phyloP scores from a whole-genome alignment of 2,329 filamentous ascomycete species.

The Xylaria sp. region DNA sequence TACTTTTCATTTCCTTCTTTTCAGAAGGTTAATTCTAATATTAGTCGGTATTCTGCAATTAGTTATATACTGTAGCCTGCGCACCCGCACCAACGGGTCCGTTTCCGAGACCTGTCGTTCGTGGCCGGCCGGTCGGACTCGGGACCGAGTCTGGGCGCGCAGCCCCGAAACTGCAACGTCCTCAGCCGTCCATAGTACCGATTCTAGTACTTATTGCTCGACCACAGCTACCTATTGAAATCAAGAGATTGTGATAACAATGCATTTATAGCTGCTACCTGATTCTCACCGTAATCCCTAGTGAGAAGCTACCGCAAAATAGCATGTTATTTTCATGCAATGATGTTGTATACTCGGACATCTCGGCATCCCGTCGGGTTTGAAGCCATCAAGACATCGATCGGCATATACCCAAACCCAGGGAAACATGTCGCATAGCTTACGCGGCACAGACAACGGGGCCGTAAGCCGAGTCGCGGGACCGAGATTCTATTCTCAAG shows the following conservation, averaged over 20 bases:
- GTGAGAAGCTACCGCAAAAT: neutral
- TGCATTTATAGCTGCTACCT: neutral
- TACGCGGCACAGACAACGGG: neutral
- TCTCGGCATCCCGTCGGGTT: neutral
- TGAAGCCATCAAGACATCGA: neutral
- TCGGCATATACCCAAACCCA: neutral
- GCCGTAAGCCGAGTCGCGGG: neutral
- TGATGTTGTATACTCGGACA: neutral
- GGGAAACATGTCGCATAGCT: neutral
- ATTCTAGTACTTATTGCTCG: too few relatives aligned
- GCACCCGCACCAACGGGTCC: too few relatives aligned
- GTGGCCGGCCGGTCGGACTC: slow-evolving; percentile 11
- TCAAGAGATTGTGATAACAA: neutral
- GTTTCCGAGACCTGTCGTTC: neutral
- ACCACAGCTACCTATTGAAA: neutral
- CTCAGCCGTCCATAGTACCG: neutral
- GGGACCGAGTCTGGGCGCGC: slow-evolving; percentile 10
- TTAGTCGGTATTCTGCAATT: too few relatives aligned
- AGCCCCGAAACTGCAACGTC: slow-evolving; percentile 12
- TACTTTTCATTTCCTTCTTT: too few relatives aligned
- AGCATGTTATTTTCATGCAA: neutral
- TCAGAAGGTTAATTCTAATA: too few relatives aligned
- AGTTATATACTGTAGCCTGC: too few relatives aligned
- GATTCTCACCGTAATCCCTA: too few relatives aligned
- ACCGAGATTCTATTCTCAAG: neutral